Conservation (phyloP, 805 yeast species). For the Ogataea thermomethanolica region DNA sequence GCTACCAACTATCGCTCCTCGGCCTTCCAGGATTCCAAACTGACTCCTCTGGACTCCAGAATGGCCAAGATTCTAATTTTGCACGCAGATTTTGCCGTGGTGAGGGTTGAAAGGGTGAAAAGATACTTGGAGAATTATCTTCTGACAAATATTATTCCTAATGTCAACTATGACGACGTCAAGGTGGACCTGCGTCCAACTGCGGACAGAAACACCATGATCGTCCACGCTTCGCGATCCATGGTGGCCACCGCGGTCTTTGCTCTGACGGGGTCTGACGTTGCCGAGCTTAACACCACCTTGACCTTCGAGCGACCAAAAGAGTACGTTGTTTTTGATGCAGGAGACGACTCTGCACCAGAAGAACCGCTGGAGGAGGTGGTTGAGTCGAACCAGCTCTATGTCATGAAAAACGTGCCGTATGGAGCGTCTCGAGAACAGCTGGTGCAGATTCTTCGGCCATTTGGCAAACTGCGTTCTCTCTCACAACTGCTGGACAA, state of each 20-base stretch:
- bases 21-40: conserved; percentile 22
- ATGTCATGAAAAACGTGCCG: conserved; percentile 41
- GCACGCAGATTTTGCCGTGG: conserved; percentile 19
- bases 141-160: conserved; percentile 41
- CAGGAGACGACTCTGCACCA: conserved; percentile 52
- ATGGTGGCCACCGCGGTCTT: conserved; percentile 53
- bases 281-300: conserved; percentile 32
- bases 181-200: conserved; percentile 28
- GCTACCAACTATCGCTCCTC: conserved; percentile 12
- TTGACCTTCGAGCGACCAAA: conserved; percentile 41
- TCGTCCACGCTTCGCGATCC: conserved; percentile 50
- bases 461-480: conserved; percentile 38
- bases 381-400: conserved; percentile 28
- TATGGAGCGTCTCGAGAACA: conserved; percentile 40
- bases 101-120: conserved; percentile 35
- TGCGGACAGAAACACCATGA: conserved; percentile 35
- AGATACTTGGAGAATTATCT: conserved; percentile 45
- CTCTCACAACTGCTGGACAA: conserved; percentile 45
- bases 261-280: conserved; percentile 38
- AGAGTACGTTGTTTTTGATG: conserved; percentile 35
- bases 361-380: conserved; percentile 39
- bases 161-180: conserved; percentile 31
- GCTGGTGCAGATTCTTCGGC: conserved; percentile 39
- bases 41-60: conserved; percentile 27
- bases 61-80: conserved; percentile 26